Conservation (phyloP, 495 filamentous ascomycete species). For the Tuber calosporum region DNA sequence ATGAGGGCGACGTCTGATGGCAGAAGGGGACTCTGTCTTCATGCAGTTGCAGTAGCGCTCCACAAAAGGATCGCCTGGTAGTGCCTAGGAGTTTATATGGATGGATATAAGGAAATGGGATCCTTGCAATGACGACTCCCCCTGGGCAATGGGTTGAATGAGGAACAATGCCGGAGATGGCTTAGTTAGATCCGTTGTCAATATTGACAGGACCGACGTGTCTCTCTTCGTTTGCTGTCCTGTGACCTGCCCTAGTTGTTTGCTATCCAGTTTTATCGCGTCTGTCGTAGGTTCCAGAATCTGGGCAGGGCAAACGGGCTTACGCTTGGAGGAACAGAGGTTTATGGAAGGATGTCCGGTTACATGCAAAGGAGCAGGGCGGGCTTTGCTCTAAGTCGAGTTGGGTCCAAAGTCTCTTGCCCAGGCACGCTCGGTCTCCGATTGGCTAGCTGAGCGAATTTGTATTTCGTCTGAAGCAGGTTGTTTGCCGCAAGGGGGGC, state of each 20-base stretch:
- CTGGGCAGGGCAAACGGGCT: constrained; percentile 22
- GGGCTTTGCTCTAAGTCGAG: constrained; percentile 25
- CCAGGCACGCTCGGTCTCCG: constrained; percentile 26
- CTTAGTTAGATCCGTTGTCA: constrained; percentile 30
- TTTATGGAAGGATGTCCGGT: constrained; percentile 34
- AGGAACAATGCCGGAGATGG: constrained; percentile 24
- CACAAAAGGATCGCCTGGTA: constrained; percentile 27
- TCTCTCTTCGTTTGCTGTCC: constrained; percentile 30
- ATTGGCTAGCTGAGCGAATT: constrained; percentile 38
- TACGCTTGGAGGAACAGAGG: constrained; percentile 31
- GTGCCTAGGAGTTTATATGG: constrained; percentile 41
- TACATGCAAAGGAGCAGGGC: constrained; percentile 20
- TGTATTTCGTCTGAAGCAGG: constrained; percentile 34
- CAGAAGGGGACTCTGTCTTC: constrained; percentile 24
- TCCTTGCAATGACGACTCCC: constrained; percentile 38
- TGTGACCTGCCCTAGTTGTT: constrained; percentile 31
- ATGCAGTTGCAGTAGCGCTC: constrained; percentile 11
- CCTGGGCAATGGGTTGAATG: constrained; percentile 20
- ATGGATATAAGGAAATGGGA: constrained; percentile 32
- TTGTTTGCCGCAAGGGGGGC: constrained; percentile 15
- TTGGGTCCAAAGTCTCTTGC: constrained; percentile 26
- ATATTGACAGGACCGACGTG: constrained; percentile 29
- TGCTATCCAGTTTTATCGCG: constrained; percentile 23
- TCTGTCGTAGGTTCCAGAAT: constrained; percentile 33
- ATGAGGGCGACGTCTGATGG: constrained; percentile 14